A percentile compares a stretch with the other conserved stretches of the same genome.
phyloP scores from a whole-genome alignment of 768 basidiomycete genomes.

The Lanmaoa pseudosensibilis region DNA sequence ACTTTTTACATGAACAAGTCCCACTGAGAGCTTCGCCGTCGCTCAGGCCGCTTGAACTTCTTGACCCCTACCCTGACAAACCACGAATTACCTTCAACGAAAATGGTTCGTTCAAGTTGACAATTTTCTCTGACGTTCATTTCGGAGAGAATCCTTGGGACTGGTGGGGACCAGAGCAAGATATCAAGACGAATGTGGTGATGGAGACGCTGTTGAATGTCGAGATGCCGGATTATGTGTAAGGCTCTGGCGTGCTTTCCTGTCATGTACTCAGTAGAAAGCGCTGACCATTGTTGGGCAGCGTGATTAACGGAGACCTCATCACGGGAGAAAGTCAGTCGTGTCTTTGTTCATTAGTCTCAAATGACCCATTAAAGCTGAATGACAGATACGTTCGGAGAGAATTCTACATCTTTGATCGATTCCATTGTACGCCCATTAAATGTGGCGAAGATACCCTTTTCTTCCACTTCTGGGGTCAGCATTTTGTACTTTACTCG shows the following conservation, averaged over 20 bases:
- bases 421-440: conserved; percentile 64
- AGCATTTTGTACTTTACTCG: conserved; percentile 18
- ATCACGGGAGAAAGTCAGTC: conserved; percentile 61
- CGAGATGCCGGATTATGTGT: conserved; percentile 74
- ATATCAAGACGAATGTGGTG: conserved; percentile 57
- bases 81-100: conserved; percentile 54
- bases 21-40: background rate
- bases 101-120: conserved; percentile 69
- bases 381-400: conserved; percentile 55
- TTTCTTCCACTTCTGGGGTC: conserved; percentile 70
- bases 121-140: conserved; percentile 73
- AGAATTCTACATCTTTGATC: conserved; percentile 66
- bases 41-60: conserved; percentile 11
- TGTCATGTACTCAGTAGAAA: background rate
- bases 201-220: conserved; percentile 55
- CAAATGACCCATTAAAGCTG: background rate
- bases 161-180: conserved; percentile 65
- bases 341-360: background rate
- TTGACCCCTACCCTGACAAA: conserved; percentile 46
- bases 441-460: conserved; percentile 56
- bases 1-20: background rate
- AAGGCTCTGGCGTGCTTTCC: conserved; percentile 20
- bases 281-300: conserved; percentile 25
- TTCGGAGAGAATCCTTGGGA: conserved; percentile 78
- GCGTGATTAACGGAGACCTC: conserved; percentile 71